phyloP scores from a whole-genome alignment of 2,329 filamentous ascomycete species.

The Colletotrichum cordylinicola region DNA sequence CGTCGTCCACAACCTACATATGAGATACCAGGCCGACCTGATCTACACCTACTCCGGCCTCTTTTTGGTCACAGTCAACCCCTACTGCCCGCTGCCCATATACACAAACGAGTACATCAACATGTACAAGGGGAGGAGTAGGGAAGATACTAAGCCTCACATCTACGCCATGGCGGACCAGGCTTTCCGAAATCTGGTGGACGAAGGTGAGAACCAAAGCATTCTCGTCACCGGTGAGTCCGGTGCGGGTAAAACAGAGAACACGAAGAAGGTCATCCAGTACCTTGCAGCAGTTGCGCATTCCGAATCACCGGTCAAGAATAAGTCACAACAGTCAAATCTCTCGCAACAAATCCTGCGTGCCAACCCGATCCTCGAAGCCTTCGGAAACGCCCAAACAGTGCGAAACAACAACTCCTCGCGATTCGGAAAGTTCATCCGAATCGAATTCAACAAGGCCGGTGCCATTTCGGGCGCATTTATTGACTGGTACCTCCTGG shows the following conservation, averaged over 20 bases:
- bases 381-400: slow-evolving; percentile 97
- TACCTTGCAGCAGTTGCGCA: slow-evolving; percentile 95
- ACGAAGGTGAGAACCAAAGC: slow-evolving; percentile 95
- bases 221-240: slow-evolving; percentile 98
- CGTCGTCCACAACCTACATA: slow-evolving; percentile 95
- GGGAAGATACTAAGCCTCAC: slow-evolving; percentile 95
- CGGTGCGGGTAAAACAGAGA: slow-evolving; percentile 97
- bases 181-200: slow-evolving; percentile 93
- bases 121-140: slow-evolving; percentile 91
- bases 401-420: slow-evolving; percentile 99
- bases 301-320: slow-evolving; percentile 73
- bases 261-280: slow-evolving; percentile 99
- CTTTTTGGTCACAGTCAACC: slow-evolving; percentile 96
- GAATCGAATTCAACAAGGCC: slow-evolving; percentile 88
- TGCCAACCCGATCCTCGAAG: slow-evolving; percentile 96
- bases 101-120: slow-evolving; percentile 97
- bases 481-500: slow-evolving; percentile 97
- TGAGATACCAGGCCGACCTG: slow-evolving; percentile 92
- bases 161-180: slow-evolving; percentile 98
- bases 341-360: slow-evolving; percentile 95
- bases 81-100: slow-evolving; percentile 92
- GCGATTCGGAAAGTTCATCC: slow-evolving; percentile 97
- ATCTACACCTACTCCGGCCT: slow-evolving; percentile 99
- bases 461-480: slow-evolving; percentile 95
- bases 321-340: slow-evolving; percentile 73